Conservation (phyloP, 108 stramenopile species). For the Skeletonema costatum region DNA sequence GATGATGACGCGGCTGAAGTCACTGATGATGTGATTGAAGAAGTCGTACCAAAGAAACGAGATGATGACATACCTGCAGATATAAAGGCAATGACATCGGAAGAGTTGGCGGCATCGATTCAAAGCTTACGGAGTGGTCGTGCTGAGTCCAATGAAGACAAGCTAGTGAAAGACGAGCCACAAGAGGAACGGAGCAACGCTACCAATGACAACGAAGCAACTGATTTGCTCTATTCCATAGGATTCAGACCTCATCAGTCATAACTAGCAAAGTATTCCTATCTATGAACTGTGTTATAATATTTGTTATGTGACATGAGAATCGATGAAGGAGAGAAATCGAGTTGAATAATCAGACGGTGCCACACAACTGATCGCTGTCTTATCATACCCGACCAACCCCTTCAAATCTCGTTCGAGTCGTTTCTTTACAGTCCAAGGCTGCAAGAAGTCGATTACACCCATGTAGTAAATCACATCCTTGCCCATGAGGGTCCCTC, state of each 20-base stretch:
- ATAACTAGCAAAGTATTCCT: background rate
- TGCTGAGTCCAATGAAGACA: background rate
- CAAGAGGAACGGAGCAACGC: background rate
- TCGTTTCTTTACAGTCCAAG: conserved; percentile 76
- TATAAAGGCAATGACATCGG: conserved; percentile 39
- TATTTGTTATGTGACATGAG: conserved; percentile 60
- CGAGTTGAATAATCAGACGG: conserved; percentile 76
- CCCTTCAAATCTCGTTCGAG: conserved; percentile 76
- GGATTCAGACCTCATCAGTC: background rate
- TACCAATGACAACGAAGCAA: background rate
- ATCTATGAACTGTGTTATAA: background rate
- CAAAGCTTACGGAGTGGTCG: conserved; percentile 11
- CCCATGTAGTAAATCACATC: conserved; percentile 81
- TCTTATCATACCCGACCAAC: conserved; percentile 64
- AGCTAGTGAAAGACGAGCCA: background rate
- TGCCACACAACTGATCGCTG: conserved; percentile 77
- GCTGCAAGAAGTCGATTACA: conserved; percentile 91
- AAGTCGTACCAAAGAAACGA: background rate
- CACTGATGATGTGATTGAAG: background rate
- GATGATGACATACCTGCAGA: conserved; percentile 31
- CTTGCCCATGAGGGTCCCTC: conserved; percentile 61
- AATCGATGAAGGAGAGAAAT: conserved; percentile 76
- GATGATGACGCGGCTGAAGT: background rate
- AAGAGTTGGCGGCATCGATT: conserved; percentile 34
- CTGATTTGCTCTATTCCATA: background rate